Conservation (phyloP, 2,329 filamentous ascomycete genomes). For the Aspergillus pseudoterreus region DNA sequence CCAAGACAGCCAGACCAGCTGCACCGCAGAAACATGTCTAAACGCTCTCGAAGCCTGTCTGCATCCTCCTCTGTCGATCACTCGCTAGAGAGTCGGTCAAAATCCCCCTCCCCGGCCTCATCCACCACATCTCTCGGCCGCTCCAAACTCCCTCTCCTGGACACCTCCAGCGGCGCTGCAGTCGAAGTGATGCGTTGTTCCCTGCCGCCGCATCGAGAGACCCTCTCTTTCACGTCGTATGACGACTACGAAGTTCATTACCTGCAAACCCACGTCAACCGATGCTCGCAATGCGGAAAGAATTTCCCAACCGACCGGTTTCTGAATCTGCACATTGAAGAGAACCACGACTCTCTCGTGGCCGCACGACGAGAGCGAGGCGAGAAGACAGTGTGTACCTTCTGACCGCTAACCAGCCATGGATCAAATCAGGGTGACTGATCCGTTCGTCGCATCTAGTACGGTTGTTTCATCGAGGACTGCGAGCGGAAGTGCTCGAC, state of each 20-base stretch:
- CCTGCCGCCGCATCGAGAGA: conserved; percentile 72
- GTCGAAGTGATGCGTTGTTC: conserved; percentile 68
- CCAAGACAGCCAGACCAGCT: background rate
- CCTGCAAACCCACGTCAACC: conserved; percentile 71
- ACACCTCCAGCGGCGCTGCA: conserved; percentile 31
- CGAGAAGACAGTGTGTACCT: conserved; percentile 72
- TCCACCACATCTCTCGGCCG: conserved; percentile 18
- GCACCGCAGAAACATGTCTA: conserved; percentile 47
- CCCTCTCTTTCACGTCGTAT: conserved; percentile 68
- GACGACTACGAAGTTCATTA: conserved; percentile 87
- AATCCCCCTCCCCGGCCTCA: conserved; percentile 27
- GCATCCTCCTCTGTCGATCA: conserved; percentile 38
- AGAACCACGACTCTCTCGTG: conserved; percentile 81
- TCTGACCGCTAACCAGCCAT: background rate
- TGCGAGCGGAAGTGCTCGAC: conserved; percentile 83
- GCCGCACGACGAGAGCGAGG: conserved; percentile 70
- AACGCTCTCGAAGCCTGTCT: conserved; percentile 49
- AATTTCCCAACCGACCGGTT: conserved; percentile 86
- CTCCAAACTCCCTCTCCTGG: conserved; percentile 60
- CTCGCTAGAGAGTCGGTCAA: conserved; percentile 16
- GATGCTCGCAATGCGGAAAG: conserved; percentile 77
- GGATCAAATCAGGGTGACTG: too few species aligned
- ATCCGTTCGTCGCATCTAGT: conserved; percentile 53
- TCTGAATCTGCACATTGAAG: conserved; percentile 79
- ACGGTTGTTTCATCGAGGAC: conserved; percentile 81